Base-by-base conservation (phyloP, 345 rosid species). In the Sisymbrium irio region DNA sequence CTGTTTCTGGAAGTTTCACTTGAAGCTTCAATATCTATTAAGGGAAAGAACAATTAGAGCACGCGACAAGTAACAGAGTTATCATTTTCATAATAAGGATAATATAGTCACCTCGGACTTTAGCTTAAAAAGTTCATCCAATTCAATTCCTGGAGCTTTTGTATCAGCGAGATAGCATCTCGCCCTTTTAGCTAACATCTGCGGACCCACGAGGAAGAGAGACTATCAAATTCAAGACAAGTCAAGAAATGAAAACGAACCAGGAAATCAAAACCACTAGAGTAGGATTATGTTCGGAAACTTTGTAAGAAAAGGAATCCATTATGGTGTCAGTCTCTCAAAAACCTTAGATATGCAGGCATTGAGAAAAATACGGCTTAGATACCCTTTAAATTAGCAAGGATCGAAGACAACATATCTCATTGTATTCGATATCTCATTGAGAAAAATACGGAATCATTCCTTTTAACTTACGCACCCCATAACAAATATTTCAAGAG, bases 21-120 rank as follows among this genome's bases (percentile, higher is more conserved):
- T 86, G 85, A 84, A 94, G 95, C 83, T 89, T 89, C 67, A 71
- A 40, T 49, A 88, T 82, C 98, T 91, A 68, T 77, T 35, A 44
- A 47, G 72, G 71, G 74, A 19, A 77, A 57, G 62, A 61, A 32
- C 22, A 54, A 42, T 77, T 59, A 71, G 44, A 49, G 19, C 56
- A 39, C 27, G 42, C 27, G 46, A 40, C 25, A 73, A 61, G 63
- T 56, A 58, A 57, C 57, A 70, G 25, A 25, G 62, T 41, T 22
- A 51, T 40, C 39, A 20, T 47, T 58, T 36, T 69, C 11, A 46
- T 60, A 64, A 56, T 9, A 69, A 65, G 32, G 47, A 63, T 36
- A 62, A 47, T 45, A 11, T 15, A 67, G 67, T 74, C 72, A 94
- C 98, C 98, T 94, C 87, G 35, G 86, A 80, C 76, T 88, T 85